Evolutionary conservation across 1,139 yeast genomes (phyloP).

Genomic region (Magnusiomyces ingens): DNA sequence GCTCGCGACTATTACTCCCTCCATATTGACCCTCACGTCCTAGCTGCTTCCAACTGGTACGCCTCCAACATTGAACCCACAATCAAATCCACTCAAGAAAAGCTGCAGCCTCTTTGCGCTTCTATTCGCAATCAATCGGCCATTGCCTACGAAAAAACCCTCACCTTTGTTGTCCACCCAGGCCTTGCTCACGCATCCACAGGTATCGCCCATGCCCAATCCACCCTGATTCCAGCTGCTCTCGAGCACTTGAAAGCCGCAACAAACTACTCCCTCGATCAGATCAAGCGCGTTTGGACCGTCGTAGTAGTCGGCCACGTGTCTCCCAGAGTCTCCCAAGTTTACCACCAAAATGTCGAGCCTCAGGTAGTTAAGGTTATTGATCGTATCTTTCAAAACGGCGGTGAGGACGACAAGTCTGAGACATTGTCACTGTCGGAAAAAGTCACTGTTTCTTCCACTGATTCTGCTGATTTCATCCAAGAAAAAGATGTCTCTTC

Average conservation of each 20-base stretch:
- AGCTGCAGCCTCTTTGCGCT: neutral
- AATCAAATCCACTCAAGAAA: neutral
- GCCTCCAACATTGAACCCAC: neutral
- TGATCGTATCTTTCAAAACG: slow-evolving; percentile 19
- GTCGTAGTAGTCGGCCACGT: too few relatives aligned
- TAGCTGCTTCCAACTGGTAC: neutral
- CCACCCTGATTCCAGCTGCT: too few relatives aligned
- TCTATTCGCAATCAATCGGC: neutral
- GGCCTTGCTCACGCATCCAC: too few relatives aligned
- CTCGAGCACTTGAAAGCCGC: too few relatives aligned
- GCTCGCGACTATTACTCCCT: neutral
- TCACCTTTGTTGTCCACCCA: too few relatives aligned
- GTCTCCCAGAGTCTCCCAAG: neutral
- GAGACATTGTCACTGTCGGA: slow-evolving; percentile 6
- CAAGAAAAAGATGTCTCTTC: neutral
- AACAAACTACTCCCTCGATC: too few relatives aligned
- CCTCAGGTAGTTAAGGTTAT: slow-evolving; percentile 28
- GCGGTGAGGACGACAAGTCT: slow-evolving; percentile 2
- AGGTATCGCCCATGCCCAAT: too few relatives aligned
- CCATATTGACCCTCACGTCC: neutral
- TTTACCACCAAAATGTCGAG: slow-evolving; percentile 18
- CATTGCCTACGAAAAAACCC: too few relatives aligned
- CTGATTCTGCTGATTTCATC: neutral
- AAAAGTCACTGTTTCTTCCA: neutral
- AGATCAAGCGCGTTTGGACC: too few relatives aligned